A percentile compares a stretch with the other conserved stretches of the same genome.
Conservation (phyloP, 23 red algal species). For the Gracilariopsis chorda region DNA sequence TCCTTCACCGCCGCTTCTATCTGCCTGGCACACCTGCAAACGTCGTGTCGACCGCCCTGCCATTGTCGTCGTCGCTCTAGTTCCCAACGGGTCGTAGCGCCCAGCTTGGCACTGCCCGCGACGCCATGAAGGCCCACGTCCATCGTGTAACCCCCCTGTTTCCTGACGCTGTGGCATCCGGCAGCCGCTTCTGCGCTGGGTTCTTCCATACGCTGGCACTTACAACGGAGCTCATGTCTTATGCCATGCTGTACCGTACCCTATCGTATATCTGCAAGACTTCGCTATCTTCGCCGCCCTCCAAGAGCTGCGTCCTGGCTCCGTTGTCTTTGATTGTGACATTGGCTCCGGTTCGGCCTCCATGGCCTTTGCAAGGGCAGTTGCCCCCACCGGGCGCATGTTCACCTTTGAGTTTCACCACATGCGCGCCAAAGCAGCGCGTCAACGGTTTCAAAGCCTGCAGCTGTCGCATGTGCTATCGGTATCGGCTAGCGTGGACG, state of each 20-base stretch:
- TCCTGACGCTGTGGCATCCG: not conserved
- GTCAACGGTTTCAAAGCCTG: slow-evolving; percentile 12
- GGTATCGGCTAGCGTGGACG: slow-evolving; percentile 49
- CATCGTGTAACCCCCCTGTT: too few relatives aligned
- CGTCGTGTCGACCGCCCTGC: too few relatives aligned
- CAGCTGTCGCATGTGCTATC: slow-evolving; percentile 1
- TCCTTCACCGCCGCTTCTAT: not conserved
- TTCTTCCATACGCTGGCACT: slow-evolving; percentile 76
- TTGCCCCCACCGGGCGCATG: slow-evolving; percentile 74
- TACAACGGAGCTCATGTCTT: slow-evolving; percentile 69
- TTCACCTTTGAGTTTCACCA: slow-evolving; percentile 81
- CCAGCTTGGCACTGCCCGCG: too few relatives aligned
- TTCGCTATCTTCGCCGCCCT: slow-evolving; percentile 49
- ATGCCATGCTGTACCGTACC: slow-evolving; percentile 77
- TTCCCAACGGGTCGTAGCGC: too few relatives aligned
- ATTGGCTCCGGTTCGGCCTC: slow-evolving; percentile 83
- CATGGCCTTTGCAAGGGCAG: slow-evolving; percentile 62
- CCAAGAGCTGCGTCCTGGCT: slow-evolving; percentile 71
- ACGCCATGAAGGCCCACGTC: too few relatives aligned
- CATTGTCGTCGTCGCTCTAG: too few relatives aligned
- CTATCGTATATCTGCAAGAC: slow-evolving; percentile 93
- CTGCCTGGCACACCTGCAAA: too few relatives aligned
- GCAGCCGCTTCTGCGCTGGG: slow-evolving; percentile 5
- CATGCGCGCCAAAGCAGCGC: slow-evolving; percentile 46
- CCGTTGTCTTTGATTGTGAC: slow-evolving; percentile 74